Evolutionary conservation across 768 basidiomycete species (phyloP), one percentile per base, ranked within the genome.

Genomic region (Boletellus ananas): DNA sequence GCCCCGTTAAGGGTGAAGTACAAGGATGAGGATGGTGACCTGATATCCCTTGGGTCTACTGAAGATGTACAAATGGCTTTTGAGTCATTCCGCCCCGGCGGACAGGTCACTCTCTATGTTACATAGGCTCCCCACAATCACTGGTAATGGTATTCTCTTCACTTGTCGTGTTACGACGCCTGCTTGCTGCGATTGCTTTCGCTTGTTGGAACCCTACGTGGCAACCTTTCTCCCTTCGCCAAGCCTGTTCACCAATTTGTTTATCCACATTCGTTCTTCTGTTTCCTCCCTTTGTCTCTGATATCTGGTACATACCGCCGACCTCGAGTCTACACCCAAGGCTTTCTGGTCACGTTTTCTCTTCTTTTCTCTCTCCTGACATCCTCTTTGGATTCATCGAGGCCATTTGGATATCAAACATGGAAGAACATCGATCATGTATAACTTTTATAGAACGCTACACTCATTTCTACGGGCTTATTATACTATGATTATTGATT

Each of bases 21-120:
- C 68, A 82, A 76, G 67, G 93, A 95, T 68, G 93, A 95, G 63
- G 93, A 95, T 60, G 92, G 92, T 20, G 93, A 95, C 64, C 75
- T 92, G 78, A 81, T 95, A 40, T 87, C 83, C 27, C 77, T 95
- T 54, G 87, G 86, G 14, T 91, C 89, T 39, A 92, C 91, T 33
- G 93, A 95, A 66, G 93, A 95, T 64, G 87, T 94, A 33, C 88
- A 91, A 59, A 91, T 95, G 81, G 93, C 93, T 34, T 94, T 95
- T 57, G 92, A 94, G 70, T 79, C 84, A 50, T 85, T 80, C 69
- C 77, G 82, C 55, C 83, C 85, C 27, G 85, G 85, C n/a, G 81
- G 81, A 54, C 89, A 89, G 69, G 87, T 91, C 50, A 86, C 83
- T 16, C 77, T 91, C 42, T 89, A 82, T 68, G 89, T 91, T 61